Conservation (phyloP, 1,284 basidiomycete genomes). For the Ceratorhiza oryzae-sativae region DNA sequence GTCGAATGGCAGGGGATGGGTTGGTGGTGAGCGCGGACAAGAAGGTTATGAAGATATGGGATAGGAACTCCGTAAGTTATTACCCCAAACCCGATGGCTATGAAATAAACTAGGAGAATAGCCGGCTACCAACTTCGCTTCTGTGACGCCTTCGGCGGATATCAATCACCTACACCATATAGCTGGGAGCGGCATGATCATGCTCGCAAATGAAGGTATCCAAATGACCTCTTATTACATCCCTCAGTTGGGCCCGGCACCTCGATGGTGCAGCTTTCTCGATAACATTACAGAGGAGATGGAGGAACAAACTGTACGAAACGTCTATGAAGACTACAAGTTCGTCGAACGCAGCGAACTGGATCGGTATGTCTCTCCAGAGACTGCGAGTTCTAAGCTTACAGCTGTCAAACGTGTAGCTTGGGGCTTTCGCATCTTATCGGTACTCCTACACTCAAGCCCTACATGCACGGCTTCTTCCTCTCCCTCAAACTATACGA, state of each 20-base stretch:
- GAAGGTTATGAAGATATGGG: conserved; percentile 97
- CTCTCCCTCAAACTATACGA: conserved; percentile 95
- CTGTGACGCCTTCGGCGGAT: conserved; percentile 88
- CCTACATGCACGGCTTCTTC: conserved; percentile 99
- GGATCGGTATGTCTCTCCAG: conserved; percentile 70
- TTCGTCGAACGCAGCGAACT: conserved; percentile 92
- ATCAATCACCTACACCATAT: conserved; percentile 90
- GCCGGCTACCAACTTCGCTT: conserved; percentile 89
- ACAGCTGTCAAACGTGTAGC: too few species aligned
- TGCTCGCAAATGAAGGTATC: conserved; percentile 92
- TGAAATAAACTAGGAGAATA: conserved; percentile 48
- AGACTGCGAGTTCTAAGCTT: neutral
- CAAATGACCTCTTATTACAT: conserved; percentile 93
- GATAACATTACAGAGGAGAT: conserved; percentile 98
- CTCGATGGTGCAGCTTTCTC: conserved; percentile 96
- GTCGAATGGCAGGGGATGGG: conserved; percentile 82
- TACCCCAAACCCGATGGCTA: neutral
- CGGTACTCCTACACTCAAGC: conserved; percentile 93
- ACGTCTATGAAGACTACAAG: conserved; percentile 95
- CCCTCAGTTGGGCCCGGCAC: conserved; percentile 95
- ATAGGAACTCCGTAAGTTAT: conserved; percentile 75
- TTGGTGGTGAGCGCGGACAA: conserved; percentile 89
- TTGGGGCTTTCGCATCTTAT: conserved; percentile 93
- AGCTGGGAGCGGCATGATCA: conserved; percentile 81
- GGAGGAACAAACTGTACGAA: conserved; percentile 83